phyloP scores from a whole-genome alignment of 225 moss, liverwort and hornwort genomes.

The Climacium dendroides region DNA sequence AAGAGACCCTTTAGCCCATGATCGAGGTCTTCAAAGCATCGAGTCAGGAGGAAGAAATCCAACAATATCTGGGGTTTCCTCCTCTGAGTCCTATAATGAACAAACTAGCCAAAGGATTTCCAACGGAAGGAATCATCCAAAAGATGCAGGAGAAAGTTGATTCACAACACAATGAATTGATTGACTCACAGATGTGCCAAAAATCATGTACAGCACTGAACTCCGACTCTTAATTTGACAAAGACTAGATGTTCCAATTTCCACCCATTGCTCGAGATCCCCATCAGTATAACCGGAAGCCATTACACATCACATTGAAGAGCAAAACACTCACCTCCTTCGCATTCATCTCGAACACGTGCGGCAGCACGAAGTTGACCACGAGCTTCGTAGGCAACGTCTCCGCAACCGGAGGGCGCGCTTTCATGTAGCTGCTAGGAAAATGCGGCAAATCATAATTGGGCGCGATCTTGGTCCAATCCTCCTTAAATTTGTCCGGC shows the following conservation, averaged over 20 bases:
- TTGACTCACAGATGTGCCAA: background rate
- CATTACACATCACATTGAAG: background rate
- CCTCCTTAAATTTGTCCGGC: conserved; percentile 43
- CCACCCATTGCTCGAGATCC: background rate
- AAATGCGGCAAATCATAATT: conserved; percentile 51
- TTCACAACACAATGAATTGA: background rate
- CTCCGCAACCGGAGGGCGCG: conserved; percentile 39
- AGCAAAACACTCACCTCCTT: conserved; percentile 32
- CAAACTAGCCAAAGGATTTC: background rate
- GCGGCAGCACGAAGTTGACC: conserved; percentile 64
- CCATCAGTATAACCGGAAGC: background rate
- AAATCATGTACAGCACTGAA: background rate
- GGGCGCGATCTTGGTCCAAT: conserved; percentile 76
- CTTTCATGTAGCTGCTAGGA: conserved; percentile 53
- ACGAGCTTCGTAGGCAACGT: conserved; percentile 59
- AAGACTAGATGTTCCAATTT: background rate
- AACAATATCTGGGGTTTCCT: background rate
- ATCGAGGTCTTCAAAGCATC: background rate
- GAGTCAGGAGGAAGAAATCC: background rate
- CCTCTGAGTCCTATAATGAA: background rate
- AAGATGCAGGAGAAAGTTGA: background rate
- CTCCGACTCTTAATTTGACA: background rate
- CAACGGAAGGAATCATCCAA: background rate
- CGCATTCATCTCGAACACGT: conserved; percentile 10
- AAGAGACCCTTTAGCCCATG: background rate